phyloP scores from a whole-genome alignment of 2,329 filamentous ascomycete genomes.

The Arthrobotrys entomopaga region DNA sequence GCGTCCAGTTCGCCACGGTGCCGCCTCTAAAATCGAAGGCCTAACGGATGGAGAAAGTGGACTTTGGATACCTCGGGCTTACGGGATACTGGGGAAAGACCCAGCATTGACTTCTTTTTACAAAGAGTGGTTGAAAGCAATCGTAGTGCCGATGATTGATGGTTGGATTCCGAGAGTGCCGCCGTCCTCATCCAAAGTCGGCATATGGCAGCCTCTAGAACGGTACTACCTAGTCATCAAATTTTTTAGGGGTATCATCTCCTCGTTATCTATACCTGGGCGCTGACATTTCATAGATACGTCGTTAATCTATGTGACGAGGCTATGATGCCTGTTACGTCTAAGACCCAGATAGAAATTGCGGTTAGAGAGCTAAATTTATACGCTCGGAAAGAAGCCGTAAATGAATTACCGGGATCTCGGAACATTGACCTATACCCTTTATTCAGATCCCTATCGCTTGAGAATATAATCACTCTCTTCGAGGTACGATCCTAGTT shows the following conservation, averaged over 20 bases:
- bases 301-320: conserved; percentile 97
- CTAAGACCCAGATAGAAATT: conserved; percentile 94
- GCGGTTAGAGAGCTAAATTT: conserved; percentile 87
- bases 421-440: conserved; percentile 92
- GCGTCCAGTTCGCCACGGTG: conserved; percentile 88
- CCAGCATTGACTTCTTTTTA: conserved; percentile 86
- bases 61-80: conserved; percentile 93
- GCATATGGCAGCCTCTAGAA: conserved; percentile 95
- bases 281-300: conserved; percentile 66
- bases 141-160: conserved; percentile 95
- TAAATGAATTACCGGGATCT: conserved; percentile 91
- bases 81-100: conserved; percentile 89
- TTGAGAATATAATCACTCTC: conserved; percentile 89
- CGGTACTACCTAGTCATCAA: conserved; percentile 63
- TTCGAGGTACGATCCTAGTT: conserved; percentile 70
- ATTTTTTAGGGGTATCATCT: not conserved
- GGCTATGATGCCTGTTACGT: conserved; percentile 88
- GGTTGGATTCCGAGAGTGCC: conserved; percentile 84
- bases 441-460: conserved; percentile 86
- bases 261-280: not conserved
- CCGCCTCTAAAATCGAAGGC: conserved; percentile 96
- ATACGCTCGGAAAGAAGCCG: conserved; percentile 90
- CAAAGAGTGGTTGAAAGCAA: conserved; percentile 97
- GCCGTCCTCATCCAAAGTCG: conserved; percentile 86
- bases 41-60: conserved; percentile 94